Evolutionary conservation across 805 yeast species (phyloP).

Genomic region (Millerozyma acaciae): DNA sequence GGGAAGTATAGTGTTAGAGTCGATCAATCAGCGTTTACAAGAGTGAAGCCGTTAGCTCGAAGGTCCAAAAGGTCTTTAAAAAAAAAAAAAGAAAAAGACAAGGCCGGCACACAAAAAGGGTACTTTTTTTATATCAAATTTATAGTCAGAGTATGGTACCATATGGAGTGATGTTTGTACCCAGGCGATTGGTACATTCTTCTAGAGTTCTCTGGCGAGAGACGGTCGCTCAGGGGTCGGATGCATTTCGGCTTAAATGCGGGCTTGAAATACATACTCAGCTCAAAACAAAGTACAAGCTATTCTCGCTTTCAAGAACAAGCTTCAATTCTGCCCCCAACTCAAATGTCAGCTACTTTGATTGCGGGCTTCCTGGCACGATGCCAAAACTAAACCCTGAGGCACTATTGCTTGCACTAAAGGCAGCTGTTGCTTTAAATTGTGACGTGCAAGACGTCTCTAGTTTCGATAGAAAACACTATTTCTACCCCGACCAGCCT

Average conservation of each 20-base stretch:
- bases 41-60: too few relatives aligned
- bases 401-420: slow-evolving; percentile 65
- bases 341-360: slow-evolving; percentile 69
- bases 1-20: too few relatives aligned
- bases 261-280: slow-evolving; percentile 96
- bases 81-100: too few relatives aligned
- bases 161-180: too few relatives aligned
- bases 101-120: too few relatives aligned
- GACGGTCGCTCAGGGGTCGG: slow-evolving; percentile 6
- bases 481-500: slow-evolving; percentile 96
- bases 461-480: slow-evolving; percentile 89
- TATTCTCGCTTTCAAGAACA: slow-evolving; percentile 61
- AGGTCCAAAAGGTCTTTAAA: too few relatives aligned
- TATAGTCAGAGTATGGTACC: too few relatives aligned
- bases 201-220: background rate
- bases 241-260: slow-evolving; percentile 37
- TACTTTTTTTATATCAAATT: too few relatives aligned
- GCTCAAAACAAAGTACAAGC: slow-evolving; percentile 64
- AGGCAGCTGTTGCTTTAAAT: slow-evolving; percentile 67
- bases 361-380: slow-evolving; percentile 87
- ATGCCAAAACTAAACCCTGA: slow-evolving; percentile 79
- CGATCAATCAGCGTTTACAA: too few relatives aligned
- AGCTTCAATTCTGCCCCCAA: slow-evolving; percentile 57
- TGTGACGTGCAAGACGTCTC: slow-evolving; percentile 54
- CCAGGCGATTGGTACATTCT: slow-evolving; percentile 6